Conservation (phyloP, 2,329 filamentous ascomycete genomes). For the Meredithiella fracta region DNA sequence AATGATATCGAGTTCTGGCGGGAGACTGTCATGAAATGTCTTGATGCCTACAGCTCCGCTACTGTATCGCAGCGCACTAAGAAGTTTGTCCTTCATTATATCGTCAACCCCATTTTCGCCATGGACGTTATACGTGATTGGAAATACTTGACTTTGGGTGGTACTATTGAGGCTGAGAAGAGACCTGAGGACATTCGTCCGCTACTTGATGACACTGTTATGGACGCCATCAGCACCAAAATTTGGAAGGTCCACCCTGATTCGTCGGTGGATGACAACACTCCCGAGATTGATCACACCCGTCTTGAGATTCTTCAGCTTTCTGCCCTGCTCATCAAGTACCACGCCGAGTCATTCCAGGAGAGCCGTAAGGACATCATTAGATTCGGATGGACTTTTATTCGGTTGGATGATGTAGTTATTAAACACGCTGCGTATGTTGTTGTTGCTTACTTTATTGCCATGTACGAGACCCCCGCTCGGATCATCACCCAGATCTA, state of each 20-base stretch:
- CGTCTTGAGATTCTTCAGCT: slow-evolving; percentile 91
- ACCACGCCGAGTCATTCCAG: slow-evolving; percentile 73
- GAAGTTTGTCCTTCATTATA: slow-evolving; percentile 75
- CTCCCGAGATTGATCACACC: slow-evolving; percentile 79
- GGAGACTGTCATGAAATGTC: slow-evolving; percentile 62
- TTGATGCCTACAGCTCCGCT: slow-evolving; percentile 72
- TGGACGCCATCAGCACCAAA: slow-evolving; percentile 78
- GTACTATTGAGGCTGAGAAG: slow-evolving; percentile 16
- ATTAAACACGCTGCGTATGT: slow-evolving; percentile 98
- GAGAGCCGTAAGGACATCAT: slow-evolving; percentile 96
- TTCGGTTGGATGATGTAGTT: slow-evolving; percentile 93
- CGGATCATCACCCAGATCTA: slow-evolving; percentile 97
- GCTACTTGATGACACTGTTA: slow-evolving; percentile 72
- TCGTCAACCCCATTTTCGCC: slow-evolving; percentile 90
- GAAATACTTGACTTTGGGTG: slow-evolving; percentile 23
- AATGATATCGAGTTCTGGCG: slow-evolving; percentile 78
- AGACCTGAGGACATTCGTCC: slow-evolving; percentile 38
- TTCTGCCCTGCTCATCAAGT: slow-evolving; percentile 88
- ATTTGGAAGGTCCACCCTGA: slow-evolving; percentile 83
- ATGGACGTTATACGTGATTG: slow-evolving; percentile 88
- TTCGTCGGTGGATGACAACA: slow-evolving; percentile 67
- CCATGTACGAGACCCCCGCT: slow-evolving; percentile 84
- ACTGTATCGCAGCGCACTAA: slow-evolving; percentile 76
- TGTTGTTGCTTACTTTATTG: slow-evolving; percentile 93
- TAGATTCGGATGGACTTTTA: slow-evolving; percentile 98